Evolutionary conservation across 257 asterid species (phyloP), one percentile per base, ranked within the genome.

Genomic region (Avicennia marina): DNA sequence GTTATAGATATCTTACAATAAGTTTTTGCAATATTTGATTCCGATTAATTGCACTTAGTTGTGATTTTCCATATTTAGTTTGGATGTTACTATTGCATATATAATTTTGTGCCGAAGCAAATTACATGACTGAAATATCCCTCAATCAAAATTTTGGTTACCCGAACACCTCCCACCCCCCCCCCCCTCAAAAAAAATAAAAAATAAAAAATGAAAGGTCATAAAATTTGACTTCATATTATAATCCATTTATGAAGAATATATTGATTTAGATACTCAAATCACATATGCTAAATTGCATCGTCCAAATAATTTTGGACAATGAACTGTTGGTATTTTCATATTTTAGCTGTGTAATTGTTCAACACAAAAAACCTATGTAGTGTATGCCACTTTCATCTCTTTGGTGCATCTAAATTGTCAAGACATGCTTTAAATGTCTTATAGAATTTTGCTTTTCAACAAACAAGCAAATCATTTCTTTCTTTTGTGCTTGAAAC

Each of bases 401-500:
- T 21, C 53, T 22, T 39, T 53, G 54, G 11, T 43, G 42, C 63
- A 62, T 26, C 44, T 46, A 21, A 58, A 11, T 46, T 64, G 49
- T 43, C 50, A 29, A 27, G 42, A 25, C 13, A 63, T 19, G 20
- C 17, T 64, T 38, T 18, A 6, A 15, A 18, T 58, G 41, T 25
- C 58, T 16, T 11, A 11, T 48, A 27, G 4, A 38, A 49, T 39
- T 57, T 51, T 31, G 38, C 40, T n/a, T n/a, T n/a, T n/a, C n/a
- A n/a, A n/a, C n/a, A n/a, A n/a, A n/a, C n/a, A n/a, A n/a, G n/a
- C 46, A 24, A 31, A 19, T 15, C 2, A 11, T 59, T 42, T 25
- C 11, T 12, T 20, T 10, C 6, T 54, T 31, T 34, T 16, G n/a
- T 17, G 15, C 48, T 58, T 16, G 43, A 36, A n/a, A n/a, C n/a